phyloP scores from a whole-genome alignment of 116 monocot species.

The Cymodocea nodosa region DNA sequence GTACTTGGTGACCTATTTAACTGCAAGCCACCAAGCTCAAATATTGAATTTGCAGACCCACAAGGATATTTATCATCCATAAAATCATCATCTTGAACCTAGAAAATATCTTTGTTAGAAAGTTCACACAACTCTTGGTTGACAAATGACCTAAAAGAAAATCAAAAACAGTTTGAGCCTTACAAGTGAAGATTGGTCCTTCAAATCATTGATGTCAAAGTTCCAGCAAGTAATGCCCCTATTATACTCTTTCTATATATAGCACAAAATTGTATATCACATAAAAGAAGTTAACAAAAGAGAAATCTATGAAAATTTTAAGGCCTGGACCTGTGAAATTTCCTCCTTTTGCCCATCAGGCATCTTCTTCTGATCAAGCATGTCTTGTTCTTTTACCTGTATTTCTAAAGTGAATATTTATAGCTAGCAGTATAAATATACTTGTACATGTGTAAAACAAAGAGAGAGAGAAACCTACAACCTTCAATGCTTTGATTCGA shows the following conservation, averaged over 20 bases:
- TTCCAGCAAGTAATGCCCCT: slow-evolving; percentile 82
- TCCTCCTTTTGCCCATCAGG: slow-evolving; percentile 61
- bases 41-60: not conserved
- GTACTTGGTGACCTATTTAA: not conserved
- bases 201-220: slow-evolving; percentile 71
- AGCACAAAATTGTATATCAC: not conserved
- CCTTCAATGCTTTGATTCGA: slow-evolving; percentile 64
- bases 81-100: slow-evolving; percentile 6
- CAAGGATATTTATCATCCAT: not conserved
- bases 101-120: not conserved
- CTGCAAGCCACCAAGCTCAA: not conserved
- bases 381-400: slow-evolving; percentile 59
- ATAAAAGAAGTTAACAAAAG: no score
- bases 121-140: no score
- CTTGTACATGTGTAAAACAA: not conserved
- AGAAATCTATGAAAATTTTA: no score
- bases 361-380: slow-evolving; percentile 93
- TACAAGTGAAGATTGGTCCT: slow-evolving; percentile 68
- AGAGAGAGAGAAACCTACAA: slow-evolving; percentile 5
- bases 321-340: slow-evolving; percentile 56
- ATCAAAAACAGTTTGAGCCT: not conserved
- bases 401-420: slow-evolving; percentile 1
- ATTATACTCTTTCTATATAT: slow-evolving; percentile 59
- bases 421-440: not conserved
- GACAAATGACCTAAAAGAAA: not conserved